Percentiles rank a stretch among this genome's conserved stretches.
Evolutionary conservation across 768 basidiomycete species (phyloP).

Genomic region (Calocybe indica): DNA sequence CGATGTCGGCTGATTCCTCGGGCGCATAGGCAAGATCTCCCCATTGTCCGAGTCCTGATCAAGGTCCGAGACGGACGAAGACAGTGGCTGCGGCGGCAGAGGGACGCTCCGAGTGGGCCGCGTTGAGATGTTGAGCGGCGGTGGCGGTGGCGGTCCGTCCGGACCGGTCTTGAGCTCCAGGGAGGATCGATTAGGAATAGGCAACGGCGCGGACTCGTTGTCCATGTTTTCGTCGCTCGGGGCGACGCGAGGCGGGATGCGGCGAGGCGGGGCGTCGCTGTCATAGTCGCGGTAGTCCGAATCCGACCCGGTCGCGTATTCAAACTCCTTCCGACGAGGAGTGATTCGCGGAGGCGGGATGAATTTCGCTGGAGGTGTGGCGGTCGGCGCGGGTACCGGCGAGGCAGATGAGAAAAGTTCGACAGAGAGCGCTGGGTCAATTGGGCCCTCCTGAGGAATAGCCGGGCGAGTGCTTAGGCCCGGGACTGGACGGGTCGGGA

Average conservation of each 20-base stretch:
- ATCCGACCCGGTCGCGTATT: constrained; percentile 12
- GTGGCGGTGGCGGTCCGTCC: background rate
- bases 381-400: constrained; percentile 5
- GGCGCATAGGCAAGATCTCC: background rate
- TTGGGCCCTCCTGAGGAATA: background rate
- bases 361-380: constrained; percentile 7
- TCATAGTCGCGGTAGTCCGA: constrained; percentile 8
- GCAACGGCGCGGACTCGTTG: constrained; percentile 13
- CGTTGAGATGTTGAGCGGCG: constrained; percentile 9
- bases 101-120: constrained; percentile 4
- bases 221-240: constrained; percentile 9
- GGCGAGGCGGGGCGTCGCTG: constrained; percentile 9
- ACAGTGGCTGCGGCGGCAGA: background rate
- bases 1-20: background rate
- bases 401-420: constrained; percentile 4
- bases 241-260: constrained; percentile 6
- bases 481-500: constrained; percentile 12
- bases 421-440: constrained; percentile 5
- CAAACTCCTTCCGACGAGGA: constrained; percentile 19
- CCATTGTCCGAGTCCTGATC: background rate
- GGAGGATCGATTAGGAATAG: constrained; percentile 12
- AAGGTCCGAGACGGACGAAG: background rate
- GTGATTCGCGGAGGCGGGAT: constrained; percentile 20
- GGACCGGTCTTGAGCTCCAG: constrained; percentile 2
- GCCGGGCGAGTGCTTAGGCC: constrained; percentile 9